Evolutionary conservation across 2,329 filamentous ascomycete species (phyloP).

Genomic region (Claviceps purpurea): DNA sequence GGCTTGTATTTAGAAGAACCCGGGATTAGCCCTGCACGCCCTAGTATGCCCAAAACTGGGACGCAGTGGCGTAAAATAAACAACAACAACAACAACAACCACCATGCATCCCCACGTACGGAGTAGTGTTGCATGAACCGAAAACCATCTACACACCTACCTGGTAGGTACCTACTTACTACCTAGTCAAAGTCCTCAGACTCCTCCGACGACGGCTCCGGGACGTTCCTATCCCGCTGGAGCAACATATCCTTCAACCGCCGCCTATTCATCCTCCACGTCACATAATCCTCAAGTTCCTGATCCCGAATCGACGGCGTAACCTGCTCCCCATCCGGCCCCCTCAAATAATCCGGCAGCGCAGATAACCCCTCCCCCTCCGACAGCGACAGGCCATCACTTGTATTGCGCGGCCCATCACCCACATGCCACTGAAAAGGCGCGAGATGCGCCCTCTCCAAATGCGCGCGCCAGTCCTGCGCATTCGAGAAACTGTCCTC

Average conservation of each 20-base stretch:
- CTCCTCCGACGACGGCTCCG: conserved; percentile 7
- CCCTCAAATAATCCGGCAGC: conserved; percentile 37
- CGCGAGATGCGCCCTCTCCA: conserved; percentile 39
- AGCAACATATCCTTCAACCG: conserved; percentile 30
- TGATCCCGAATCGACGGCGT: conserved; percentile 44
- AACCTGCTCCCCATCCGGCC: conserved; percentile 38
- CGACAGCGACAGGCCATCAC: conserved; percentile 2
- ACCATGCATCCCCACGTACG: too few species aligned
- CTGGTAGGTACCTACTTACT: too few species aligned
- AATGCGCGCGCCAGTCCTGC: conserved; percentile 31
- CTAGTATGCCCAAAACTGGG: too few species aligned
- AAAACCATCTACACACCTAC: neutral
- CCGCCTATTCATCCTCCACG: conserved; percentile 29
- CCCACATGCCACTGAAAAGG: conserved; percentile 45
- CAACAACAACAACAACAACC: too few species aligned
- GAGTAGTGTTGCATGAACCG: too few species aligned
- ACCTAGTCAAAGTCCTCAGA: neutral
- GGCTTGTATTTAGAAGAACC: too few species aligned
- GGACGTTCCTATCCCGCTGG: conserved; percentile 32
- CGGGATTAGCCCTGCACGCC: too few species aligned
- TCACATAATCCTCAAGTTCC: conserved; percentile 32
- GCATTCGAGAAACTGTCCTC: conserved; percentile 3
- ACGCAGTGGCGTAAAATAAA: too few species aligned
- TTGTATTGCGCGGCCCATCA: conserved; percentile 39
- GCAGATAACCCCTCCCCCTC: neutral